A percentile compares a stretch with the other conserved stretches of the same genome.
Conservation (phyloP, 441 rosid genomes). For the Geranium incanum region DNA sequence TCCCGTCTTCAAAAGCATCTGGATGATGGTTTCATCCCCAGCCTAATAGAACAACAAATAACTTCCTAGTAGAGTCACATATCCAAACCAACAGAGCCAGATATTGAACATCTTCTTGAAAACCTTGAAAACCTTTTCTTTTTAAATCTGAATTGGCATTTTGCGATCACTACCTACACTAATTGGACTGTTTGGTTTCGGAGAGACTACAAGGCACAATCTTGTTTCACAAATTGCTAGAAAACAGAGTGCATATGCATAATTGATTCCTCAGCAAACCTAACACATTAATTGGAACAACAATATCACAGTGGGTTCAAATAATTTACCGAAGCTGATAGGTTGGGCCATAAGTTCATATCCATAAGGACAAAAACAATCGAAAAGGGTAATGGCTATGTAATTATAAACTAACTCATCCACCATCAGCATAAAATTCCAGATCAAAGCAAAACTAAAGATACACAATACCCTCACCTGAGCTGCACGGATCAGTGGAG, state of each 20-base stretch:
- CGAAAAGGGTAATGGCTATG: no score
- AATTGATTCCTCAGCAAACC: no score
- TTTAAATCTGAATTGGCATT: not conserved
- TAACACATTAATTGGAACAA: no score
- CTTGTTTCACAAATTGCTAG: no score
- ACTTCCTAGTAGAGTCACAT: slow-evolving; percentile 8
- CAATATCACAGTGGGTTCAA: no score
- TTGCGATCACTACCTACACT: not conserved
- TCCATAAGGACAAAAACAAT: no score
- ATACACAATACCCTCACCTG: slow-evolving; percentile 24
- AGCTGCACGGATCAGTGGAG: slow-evolving; percentile 47
- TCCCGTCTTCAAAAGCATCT: slow-evolving; percentile 56
- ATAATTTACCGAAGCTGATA: no score
- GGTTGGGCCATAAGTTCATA: no score
- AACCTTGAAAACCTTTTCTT: not conserved
- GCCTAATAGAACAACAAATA: slow-evolving; percentile 30
- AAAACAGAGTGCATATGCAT: no score
- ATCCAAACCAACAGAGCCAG: not conserved
- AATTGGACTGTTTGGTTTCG: not conserved
- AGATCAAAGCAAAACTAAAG: not conserved
- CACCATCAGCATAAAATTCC: slow-evolving; percentile 14
- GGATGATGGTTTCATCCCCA: slow-evolving; percentile 60
- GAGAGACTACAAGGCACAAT: no score
- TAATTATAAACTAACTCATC: not conserved
- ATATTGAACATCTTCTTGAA: not conserved